Conservation (phyloP, 805 yeast species). For the Nakazawaea wickerhamii region DNA sequence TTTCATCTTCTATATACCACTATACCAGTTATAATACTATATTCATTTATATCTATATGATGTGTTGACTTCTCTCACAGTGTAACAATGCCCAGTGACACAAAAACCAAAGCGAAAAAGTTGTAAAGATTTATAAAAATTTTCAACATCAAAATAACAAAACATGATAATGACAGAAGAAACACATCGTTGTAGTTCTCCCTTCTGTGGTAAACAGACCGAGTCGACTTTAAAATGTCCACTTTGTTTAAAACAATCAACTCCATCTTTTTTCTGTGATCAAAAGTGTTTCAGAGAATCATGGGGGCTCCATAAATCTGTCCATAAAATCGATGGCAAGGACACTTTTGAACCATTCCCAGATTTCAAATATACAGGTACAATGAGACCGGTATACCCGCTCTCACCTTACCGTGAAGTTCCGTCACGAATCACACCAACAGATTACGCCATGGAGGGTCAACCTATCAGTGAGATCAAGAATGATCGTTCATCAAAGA, state of each 20-base stretch:
- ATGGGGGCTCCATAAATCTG: constrained; percentile 69
- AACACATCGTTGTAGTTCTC: constrained; percentile 54
- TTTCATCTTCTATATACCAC: too few species aligned
- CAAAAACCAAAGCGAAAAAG: neutral
- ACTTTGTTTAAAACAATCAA: constrained; percentile 71
- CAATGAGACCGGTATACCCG: constrained; percentile 75
- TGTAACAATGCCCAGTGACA: too few species aligned
- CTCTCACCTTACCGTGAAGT: constrained; percentile 64
- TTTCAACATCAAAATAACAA: too few species aligned
- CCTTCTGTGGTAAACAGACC: constrained; percentile 82
- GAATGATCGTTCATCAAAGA: constrained; percentile 61
- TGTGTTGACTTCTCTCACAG: too few species aligned
- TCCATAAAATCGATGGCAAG: constrained; percentile 59
- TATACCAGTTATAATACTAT: too few species aligned
- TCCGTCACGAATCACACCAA: constrained; percentile 64
- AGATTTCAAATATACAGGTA: constrained; percentile 66
- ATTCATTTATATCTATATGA: too few species aligned
- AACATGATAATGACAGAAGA: constrained; percentile 2
- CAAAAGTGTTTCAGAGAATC: constrained; percentile 75
- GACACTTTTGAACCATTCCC: constrained; percentile 86
- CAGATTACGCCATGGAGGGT: constrained; percentile 84
- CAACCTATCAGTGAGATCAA: constrained; percentile 72
- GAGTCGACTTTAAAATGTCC: constrained; percentile 82
- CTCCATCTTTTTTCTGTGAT: constrained; percentile 66
- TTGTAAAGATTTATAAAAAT: neutral